Base-by-base conservation (phyloP, 129 eudicot species). In the Escallonia herrerae region DNA sequence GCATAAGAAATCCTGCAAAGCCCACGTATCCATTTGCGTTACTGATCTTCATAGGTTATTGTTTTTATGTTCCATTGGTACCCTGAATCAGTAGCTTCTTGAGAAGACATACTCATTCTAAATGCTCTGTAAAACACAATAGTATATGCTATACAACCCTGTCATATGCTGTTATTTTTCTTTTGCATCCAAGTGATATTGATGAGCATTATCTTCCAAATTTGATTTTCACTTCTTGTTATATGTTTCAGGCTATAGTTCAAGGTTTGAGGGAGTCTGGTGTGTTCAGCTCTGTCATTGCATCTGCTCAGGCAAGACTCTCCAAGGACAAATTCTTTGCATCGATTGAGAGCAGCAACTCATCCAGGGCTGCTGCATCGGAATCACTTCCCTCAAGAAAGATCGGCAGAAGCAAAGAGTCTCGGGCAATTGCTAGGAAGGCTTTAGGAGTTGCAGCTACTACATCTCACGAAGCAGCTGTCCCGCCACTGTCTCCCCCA, bases 401-500 rank as follows among this genome's bases (percentile, higher is more conserved):
- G 89, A 64, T 89, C 4, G 80, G 87, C 47, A 71, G 74, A 60
- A 72, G 8, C 73, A 38, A 57, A 8, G 83, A 69, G 42, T 82
- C 84, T 66, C 83, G 76, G 10, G 82, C 91, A 83, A 80, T 87
- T 3, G 82, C 82, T 14, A 86, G 99, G 82, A 93, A 74, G 81
- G 60, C 52, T 48, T 50, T 93, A 58, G 91, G 81, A 67, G 64
- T 69, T 38, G 3, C 68, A 8, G 55, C 57, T 3, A 11, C n/a
- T 65, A 43, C 47, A 15, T 48, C 56, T 60, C 81, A 79, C 45
- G 83, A 83, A 71, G 79, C 68, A 11, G 99, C 99, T 8, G 87
- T 93, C 43, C 99, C 99, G 51, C 99, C 99, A 56, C 43, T 83
- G 74, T 86, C 99, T 69, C 95, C 99, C 50, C 96, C 99, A 0